Conservation (phyloP, 1,284 basidiomycete genomes). For the Sanghuangporus baumii region DNA sequence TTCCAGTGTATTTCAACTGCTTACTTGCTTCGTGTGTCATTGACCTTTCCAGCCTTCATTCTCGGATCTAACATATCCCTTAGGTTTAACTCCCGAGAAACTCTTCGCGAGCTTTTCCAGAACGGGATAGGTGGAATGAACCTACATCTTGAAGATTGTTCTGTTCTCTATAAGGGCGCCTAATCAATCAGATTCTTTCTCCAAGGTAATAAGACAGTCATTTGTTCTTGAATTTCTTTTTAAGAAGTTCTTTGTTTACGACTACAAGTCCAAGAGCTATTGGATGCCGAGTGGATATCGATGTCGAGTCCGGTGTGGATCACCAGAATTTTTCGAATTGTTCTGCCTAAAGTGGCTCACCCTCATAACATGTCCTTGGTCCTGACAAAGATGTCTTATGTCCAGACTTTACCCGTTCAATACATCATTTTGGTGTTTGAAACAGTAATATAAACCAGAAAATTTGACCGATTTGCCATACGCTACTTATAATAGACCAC, state of each 20-base stretch:
- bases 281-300: neutral
- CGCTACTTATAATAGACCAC: too few relatives aligned
- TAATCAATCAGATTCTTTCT: neutral
- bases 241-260: neutral
- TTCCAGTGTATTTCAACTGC: conserved; percentile 1
- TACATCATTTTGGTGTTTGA: too few relatives aligned
- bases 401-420: too few relatives aligned
- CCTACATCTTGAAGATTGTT: neutral
- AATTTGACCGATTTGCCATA: too few relatives aligned
- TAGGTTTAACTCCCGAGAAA: neutral
- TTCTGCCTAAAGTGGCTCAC: neutral
- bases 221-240: neutral
- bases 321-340: neutral
- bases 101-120: neutral
- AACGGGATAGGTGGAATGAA: neutral
- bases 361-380: too few relatives aligned
- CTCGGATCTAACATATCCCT: neutral
- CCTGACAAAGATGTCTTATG: too few relatives aligned
- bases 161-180: neutral
- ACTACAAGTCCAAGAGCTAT: neutral
- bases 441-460: too few relatives aligned
- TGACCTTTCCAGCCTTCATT: neutral
- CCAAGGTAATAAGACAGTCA: neutral
- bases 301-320: neutral
- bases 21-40: neutral